Evolutionary conservation across 306 rosid species (phyloP).

Genomic region (Clitoria ternatea): DNA sequence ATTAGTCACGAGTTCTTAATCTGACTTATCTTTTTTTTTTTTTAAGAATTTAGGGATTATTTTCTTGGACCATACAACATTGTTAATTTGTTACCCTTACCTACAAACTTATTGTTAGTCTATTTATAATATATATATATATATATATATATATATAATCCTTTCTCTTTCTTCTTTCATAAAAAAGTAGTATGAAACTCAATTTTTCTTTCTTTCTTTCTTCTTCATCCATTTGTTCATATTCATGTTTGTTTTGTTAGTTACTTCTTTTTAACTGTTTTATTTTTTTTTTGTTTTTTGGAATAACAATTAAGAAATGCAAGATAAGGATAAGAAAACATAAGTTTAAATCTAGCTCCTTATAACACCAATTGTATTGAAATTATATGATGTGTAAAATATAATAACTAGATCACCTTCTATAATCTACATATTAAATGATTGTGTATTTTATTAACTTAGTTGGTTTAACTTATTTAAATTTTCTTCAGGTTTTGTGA

Average conservation of each 20-base stretch:
- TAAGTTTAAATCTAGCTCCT: too few relatives aligned
- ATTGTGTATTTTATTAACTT: background rate
- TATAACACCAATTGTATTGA: too few relatives aligned
- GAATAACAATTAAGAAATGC: too few relatives aligned
- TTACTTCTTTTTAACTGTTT: background rate
- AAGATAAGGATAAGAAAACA: too few relatives aligned
- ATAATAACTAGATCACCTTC: too few relatives aligned
- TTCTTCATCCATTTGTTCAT: background rate
- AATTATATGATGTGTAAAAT: too few relatives aligned
- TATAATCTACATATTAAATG: background rate
- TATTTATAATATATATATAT: background rate
- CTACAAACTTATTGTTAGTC: background rate
- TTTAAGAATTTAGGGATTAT: constrained; percentile 55
- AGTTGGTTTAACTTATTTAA: background rate
- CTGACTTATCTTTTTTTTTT: constrained; percentile 32
- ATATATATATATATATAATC: background rate
- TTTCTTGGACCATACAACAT: constrained; percentile 31
- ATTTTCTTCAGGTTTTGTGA: background rate
- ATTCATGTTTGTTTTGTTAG: background rate
- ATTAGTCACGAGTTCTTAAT: constrained; percentile 33
- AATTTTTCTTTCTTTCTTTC: background rate
- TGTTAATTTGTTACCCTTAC: background rate
- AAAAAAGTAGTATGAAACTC: background rate
- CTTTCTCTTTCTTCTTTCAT: constrained; percentile 2
- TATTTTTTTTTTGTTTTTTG: background rate